Conservation (phyloP, 345 rosid species). For the Anacardium occidentale region DNA sequence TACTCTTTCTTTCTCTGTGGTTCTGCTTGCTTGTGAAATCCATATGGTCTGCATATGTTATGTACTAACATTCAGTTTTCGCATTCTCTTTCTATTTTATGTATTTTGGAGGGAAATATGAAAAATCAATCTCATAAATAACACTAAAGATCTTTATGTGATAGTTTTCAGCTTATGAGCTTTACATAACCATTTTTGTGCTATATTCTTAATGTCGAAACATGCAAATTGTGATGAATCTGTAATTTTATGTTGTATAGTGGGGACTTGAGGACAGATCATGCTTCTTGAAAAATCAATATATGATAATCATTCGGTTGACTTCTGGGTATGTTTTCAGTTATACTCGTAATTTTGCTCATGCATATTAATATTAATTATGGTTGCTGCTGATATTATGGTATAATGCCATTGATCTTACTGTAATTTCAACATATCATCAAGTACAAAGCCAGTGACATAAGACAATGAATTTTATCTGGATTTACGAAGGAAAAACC, state of each 20-base stretch:
- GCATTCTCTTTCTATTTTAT: too few species aligned
- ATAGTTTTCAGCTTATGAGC: not conserved
- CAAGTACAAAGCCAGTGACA: not conserved
- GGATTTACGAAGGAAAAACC: not conserved
- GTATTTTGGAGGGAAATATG: not conserved
- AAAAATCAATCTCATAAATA: not conserved
- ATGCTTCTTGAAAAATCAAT: constrained; percentile 88
- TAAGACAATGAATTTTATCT: not conserved
- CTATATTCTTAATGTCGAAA: not conserved
- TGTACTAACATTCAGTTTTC: not conserved
- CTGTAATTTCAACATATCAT: not conserved
- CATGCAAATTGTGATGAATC: not conserved
- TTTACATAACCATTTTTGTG: not conserved
- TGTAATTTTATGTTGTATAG: constrained; percentile 35
- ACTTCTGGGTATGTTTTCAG: constrained; percentile 60
- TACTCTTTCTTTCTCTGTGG: not conserved
- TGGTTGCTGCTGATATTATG: not conserved
- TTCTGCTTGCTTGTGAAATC: not conserved
- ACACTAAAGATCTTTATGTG: not conserved
- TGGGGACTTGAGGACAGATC: constrained; percentile 82
- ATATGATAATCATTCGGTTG: constrained; percentile 63
- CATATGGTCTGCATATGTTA: not conserved
- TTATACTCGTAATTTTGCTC: not conserved
- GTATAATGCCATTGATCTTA: not conserved
- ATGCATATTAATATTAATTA: not conserved